Evolutionary conservation across 495 filamentous ascomycete species (phyloP).

Genomic region (Penicillium daleae): DNA sequence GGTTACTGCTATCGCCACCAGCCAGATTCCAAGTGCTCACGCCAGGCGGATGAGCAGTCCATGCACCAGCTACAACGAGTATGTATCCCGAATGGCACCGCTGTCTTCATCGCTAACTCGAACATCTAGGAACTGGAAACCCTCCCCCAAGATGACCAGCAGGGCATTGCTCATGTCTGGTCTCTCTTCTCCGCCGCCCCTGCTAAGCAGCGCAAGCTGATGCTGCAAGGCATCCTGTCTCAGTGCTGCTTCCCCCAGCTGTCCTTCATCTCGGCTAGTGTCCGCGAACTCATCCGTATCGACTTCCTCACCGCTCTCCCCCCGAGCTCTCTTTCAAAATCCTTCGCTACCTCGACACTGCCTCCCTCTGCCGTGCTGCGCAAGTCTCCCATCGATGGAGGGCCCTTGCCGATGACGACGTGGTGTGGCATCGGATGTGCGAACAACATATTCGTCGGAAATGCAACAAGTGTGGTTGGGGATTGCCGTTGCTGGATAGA

Average conservation of each 20-base stretch:
- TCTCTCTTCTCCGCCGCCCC: slow-evolving; percentile 96
- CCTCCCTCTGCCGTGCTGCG: slow-evolving; percentile 94
- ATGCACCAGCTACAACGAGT: slow-evolving; percentile 93
- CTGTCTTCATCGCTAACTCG: slow-evolving; percentile 14
- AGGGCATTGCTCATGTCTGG: slow-evolving; percentile 94
- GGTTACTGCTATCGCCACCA: slow-evolving; percentile 96
- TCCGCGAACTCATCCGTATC: slow-evolving; percentile 91
- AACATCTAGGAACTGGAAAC: slow-evolving; percentile 75
- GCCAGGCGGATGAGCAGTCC: slow-evolving; percentile 89
- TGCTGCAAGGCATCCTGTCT: slow-evolving; percentile 91
- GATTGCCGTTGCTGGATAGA: slow-evolving; percentile 83
- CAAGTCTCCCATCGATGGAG: slow-evolving; percentile 93
- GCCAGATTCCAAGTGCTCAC: slow-evolving; percentile 89
- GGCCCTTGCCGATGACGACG: slow-evolving; percentile 87
- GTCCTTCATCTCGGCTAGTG: slow-evolving; percentile 82
- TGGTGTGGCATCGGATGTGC: slow-evolving; percentile 99
- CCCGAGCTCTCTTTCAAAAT: slow-evolving; percentile 93
- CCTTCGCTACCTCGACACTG: slow-evolving; percentile 88
- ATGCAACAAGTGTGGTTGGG: slow-evolving; percentile 97
- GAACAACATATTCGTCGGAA: slow-evolving; percentile 97
- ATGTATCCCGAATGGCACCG: slow-evolving; percentile 30
- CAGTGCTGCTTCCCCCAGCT: slow-evolving; percentile 98
- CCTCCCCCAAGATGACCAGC: slow-evolving; percentile 80
- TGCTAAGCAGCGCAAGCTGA: slow-evolving; percentile 87
- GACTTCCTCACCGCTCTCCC: slow-evolving; percentile 91